A percentile compares a stretch with the other conserved stretches of the same genome.
Evolutionary conservation across 2,329 filamentous ascomycete species (phyloP).

Genomic region (Trichoderma oligosporum): DNA sequence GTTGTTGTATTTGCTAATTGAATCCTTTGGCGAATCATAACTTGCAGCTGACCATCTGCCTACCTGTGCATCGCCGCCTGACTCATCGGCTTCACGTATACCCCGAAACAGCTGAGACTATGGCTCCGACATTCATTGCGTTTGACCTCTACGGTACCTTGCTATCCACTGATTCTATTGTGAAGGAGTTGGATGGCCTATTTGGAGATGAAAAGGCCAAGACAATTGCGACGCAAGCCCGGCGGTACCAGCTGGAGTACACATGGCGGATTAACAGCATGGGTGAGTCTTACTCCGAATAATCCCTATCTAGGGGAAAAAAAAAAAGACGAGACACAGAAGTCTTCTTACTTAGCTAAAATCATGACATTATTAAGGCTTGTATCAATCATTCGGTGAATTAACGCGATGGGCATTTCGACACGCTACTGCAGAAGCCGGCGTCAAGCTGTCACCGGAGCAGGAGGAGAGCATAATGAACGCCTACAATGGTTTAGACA

Average conservation of each 20-base stretch:
- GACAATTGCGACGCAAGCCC: conserved; percentile 57
- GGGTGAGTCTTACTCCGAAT: conserved; percentile 45
- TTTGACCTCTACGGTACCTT: conserved; percentile 76
- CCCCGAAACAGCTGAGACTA: conserved; percentile 16
- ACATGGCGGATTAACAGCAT: conserved; percentile 74
- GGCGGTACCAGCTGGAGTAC: conserved; percentile 71
- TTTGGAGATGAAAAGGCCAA: conserved; percentile 56
- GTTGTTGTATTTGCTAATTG: neutral
- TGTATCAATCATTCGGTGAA: conserved; percentile 49
- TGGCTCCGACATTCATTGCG: conserved; percentile 50
- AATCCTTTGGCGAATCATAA: neutral
- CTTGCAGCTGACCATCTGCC: neutral
- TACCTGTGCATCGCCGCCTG: conserved; percentile 3
- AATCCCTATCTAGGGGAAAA: neutral
- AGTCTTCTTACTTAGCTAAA: too few species aligned
- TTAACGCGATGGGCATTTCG: conserved; percentile 59
- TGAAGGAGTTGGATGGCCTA: conserved; percentile 52
- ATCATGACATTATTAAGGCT: conserved; percentile 40
- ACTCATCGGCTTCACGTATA: conserved; percentile 18
- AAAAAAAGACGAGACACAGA: too few species aligned
- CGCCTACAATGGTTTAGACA: conserved; percentile 60
- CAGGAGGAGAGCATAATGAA: conserved; percentile 53
- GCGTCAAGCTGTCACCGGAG: conserved; percentile 40
- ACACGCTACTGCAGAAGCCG: conserved; percentile 60
- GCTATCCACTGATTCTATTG: conserved; percentile 67